Conservation (phyloP, 2,329 filamentous ascomycete species). For the Bretziella fagacearum region DNA sequence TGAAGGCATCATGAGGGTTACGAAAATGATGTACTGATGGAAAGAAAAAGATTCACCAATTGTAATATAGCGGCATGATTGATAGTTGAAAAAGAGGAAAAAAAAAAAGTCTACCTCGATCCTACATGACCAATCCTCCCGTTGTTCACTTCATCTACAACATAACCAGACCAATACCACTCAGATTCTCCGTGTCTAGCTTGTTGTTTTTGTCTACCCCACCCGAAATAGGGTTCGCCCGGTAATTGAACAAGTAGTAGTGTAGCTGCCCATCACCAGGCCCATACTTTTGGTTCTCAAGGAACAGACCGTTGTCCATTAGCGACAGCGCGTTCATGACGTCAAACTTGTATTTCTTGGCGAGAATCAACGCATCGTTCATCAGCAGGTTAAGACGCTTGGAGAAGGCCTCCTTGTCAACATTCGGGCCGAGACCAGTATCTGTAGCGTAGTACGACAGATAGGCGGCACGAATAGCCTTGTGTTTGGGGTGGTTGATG, state of each 20-base stretch:
- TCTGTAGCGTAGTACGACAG: slow-evolving; percentile 94
- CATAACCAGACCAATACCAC: slow-evolving; percentile 83
- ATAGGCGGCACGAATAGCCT: slow-evolving; percentile 74
- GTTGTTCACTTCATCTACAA: slow-evolving; percentile 24
- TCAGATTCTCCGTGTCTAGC: slow-evolving; percentile 59
- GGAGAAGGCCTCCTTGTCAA: slow-evolving; percentile 46
- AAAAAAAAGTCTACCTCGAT: background rate
- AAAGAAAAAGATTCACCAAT: too few relatives aligned
- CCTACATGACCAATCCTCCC: too few relatives aligned
- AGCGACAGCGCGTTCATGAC: slow-evolving; percentile 93
- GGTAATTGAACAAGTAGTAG: slow-evolving; percentile 97
- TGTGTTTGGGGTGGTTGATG: slow-evolving; percentile 64
- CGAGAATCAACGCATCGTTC: slow-evolving; percentile 71
- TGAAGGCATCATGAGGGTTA: background rate
- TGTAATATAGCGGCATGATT: too few relatives aligned
- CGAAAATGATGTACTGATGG: too few relatives aligned
- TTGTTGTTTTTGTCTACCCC: slow-evolving; percentile 67
- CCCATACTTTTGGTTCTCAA: slow-evolving; percentile 87
- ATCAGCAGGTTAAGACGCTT: slow-evolving; percentile 65
- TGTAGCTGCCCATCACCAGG: slow-evolving; percentile 87
- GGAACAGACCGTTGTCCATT: slow-evolving; percentile 85
- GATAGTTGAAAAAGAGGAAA: slow-evolving; percentile 3
- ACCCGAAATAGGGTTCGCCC: slow-evolving; percentile 66
- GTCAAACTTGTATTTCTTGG: slow-evolving; percentile 72
- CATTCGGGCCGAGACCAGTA: slow-evolving; percentile 44